A percentile compares a stretch with the other conserved stretches of the same genome.
These are phyloP conservation scores for Serendipita sp. DNA, from an alignment of 768 basidiomycete species.

Conservation along the genomic window DNA sequence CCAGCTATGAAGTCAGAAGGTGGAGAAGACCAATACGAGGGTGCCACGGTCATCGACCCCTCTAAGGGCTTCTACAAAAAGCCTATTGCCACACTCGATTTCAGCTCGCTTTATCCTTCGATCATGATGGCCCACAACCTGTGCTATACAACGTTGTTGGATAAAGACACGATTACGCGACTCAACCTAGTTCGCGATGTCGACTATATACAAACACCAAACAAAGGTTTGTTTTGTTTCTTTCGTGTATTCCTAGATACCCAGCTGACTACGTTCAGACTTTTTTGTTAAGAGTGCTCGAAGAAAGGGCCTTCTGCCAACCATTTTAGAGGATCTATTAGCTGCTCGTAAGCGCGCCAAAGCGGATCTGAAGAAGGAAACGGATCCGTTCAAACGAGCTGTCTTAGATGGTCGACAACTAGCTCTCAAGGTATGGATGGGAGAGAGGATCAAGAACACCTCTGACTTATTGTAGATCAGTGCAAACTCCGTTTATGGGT, in stretches of 20 bases:
- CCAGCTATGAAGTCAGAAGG: conserved; percentile 80
- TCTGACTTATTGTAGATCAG: conserved; percentile 51
- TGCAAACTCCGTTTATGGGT: conserved; percentile 98
- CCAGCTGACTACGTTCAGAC: conserved; percentile 33
- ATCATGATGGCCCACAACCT: conserved; percentile 99
- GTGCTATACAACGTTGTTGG: conserved; percentile 93
- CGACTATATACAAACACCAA: conserved; percentile 91
- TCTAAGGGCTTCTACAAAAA: conserved; percentile 90
- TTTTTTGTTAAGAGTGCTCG: conserved; percentile 58
- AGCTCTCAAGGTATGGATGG: conserved; percentile 62
- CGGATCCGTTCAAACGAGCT: conserved; percentile 91
- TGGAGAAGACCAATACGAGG: conserved; percentile 95
- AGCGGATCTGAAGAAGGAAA: conserved; percentile 90
- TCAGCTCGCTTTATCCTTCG: conserved; percentile 94
- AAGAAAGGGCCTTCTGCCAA: conserved; percentile 83
- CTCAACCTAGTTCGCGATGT: conserved; percentile 63
- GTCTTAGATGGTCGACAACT: conserved; percentile 95
- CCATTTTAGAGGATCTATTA: conserved; percentile 85
- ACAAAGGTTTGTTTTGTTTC: conserved; percentile 45
- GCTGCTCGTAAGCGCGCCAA: conserved; percentile 89
- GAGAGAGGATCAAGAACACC: neutral
- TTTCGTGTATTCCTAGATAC: neutral
- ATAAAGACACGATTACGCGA: conserved; percentile 61
- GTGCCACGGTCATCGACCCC: conserved; percentile 97
- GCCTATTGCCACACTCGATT: conserved; percentile 96